Evolutionary conservation across 2,329 filamentous ascomycete genomes (phyloP).

Genomic region (Plectosphaerella plurivora): DNA sequence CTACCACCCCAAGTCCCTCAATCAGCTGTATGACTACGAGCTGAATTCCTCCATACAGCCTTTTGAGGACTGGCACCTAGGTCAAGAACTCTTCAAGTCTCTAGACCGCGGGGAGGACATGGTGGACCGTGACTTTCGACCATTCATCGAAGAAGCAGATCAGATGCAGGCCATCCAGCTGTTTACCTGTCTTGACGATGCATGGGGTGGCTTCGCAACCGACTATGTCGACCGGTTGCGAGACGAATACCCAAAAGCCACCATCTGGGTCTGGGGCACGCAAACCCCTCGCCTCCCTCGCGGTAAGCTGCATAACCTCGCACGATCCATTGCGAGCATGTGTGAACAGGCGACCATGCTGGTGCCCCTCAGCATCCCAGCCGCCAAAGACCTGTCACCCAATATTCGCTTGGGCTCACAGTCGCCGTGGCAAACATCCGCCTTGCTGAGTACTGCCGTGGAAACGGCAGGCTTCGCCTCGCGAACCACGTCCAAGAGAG

Average conservation of each 20-base stretch:
- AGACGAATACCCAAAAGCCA: constrained; percentile 87
- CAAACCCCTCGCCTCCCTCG: constrained; percentile 63
- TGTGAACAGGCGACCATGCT: constrained; percentile 71
- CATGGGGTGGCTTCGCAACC: constrained; percentile 74
- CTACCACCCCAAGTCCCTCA: constrained; percentile 82
- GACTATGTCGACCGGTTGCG: constrained; percentile 72
- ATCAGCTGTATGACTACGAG: constrained; percentile 85
- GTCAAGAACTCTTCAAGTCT: constrained; percentile 68
- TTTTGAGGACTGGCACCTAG: constrained; percentile 71
- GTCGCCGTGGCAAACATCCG: constrained; percentile 78
- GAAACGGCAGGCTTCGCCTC: constrained; percentile 78
- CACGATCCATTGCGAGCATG: constrained; percentile 65
- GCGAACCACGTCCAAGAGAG: constrained; percentile 51
- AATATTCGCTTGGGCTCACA: constrained; percentile 55
- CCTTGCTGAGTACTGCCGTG: constrained; percentile 68
- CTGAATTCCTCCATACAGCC: constrained; percentile 75
- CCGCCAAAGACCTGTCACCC: constrained; percentile 43
- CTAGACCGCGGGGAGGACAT: constrained; percentile 80
- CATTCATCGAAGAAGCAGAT: constrained; percentile 90
- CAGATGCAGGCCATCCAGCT: constrained; percentile 84
- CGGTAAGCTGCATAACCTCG: constrained; percentile 67
- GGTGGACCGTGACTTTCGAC: constrained; percentile 82
- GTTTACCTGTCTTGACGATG: constrained; percentile 67
- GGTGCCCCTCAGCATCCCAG: constrained; percentile 66
- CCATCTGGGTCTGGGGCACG: constrained; percentile 82